Conservation (phyloP, 2,329 filamentous ascomycete genomes). For the Aspergillus brasiliensis region DNA sequence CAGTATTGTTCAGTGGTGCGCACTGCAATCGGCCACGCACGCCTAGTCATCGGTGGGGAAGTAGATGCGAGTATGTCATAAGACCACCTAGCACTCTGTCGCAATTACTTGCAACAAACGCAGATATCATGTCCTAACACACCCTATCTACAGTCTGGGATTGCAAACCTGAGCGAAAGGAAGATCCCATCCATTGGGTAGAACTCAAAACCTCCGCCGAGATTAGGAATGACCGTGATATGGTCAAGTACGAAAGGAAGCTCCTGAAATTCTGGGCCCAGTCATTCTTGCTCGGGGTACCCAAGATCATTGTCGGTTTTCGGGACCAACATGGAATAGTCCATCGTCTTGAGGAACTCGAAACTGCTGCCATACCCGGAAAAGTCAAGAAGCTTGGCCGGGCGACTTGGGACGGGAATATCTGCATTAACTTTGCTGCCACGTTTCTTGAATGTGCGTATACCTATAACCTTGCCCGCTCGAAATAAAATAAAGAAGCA, state of each 20-base stretch:
- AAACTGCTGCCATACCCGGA: constrained; percentile 76
- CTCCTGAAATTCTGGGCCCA: constrained; percentile 96
- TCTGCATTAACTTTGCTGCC: constrained; percentile 87
- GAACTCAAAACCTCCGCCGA: constrained; percentile 90
- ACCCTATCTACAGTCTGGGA: constrained; percentile 68
- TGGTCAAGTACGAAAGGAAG: constrained; percentile 80
- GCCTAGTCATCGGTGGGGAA: constrained; percentile 83
- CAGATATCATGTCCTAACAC: constrained; percentile 3
- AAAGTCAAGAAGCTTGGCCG: constrained; percentile 69
- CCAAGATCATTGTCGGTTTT: constrained; percentile 89
- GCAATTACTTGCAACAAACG: neutral
- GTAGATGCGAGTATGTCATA: constrained; percentile 74
- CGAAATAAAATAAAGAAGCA: neutral
- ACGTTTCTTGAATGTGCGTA: constrained; percentile 73
- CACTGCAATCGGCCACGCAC: constrained; percentile 77
- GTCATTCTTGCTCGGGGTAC: constrained; percentile 89
- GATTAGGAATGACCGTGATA: constrained; percentile 67
- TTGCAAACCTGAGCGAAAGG: constrained; percentile 67
- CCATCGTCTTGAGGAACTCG: constrained; percentile 71
- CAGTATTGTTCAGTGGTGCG: constrained; percentile 95
- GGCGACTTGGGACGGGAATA: constrained; percentile 83
- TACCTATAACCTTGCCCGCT: neutral
- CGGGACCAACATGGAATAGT: constrained; percentile 73
- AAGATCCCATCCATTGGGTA: constrained; percentile 81
- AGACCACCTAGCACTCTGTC: neutral